Base-by-base conservation (phyloP, 2,329 filamentous ascomycete genomes). In the Verticillium nubilum region DNA sequence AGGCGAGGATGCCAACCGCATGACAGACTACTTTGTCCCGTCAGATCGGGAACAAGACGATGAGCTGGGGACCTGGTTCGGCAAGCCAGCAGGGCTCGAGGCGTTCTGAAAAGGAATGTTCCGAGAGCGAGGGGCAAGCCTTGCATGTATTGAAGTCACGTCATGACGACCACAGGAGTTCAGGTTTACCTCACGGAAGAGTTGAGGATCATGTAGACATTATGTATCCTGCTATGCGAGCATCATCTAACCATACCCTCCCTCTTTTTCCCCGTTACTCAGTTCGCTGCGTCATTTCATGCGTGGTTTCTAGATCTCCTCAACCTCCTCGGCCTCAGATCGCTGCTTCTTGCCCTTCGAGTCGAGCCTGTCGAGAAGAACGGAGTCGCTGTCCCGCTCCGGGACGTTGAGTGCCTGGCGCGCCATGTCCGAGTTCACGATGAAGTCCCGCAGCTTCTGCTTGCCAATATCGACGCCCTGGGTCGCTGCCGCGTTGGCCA, bases 391-490 rank as follows among this genome's bases (percentile, higher is more conserved):
- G 59, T 75, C 75, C 57, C 71, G 67, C 0, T 79, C 74, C 9
- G 85, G 84, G 86, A 97, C 90, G 25, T 87, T 87, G 70, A 97
- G 85, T 1, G 92, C 92, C 72, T 94, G 88, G 55, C 91, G 81
- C 3, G 92, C 92, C 12, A 89, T 89, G 67, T 97, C 92, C n/a
- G 88, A 91, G 67, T 85, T 89, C 76, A 93, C 91, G 60, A 98
- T 81, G 69, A 97, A 97, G 31, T 97, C 92, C 26, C 94, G 86
- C 54, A 98, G 84, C 67, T 90, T 88, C 78, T 95, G 89, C 79
- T 97, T 97, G 70, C 91, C 91, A 66, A 99, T 92, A 67, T 96
- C 92, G 29, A 97, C 69, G 7, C 91, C 95, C 76, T 99, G 95
- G 63, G 83, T 82, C 54, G 86, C 88, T 4, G 95, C 95, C 15